A percentile compares a stretch with the other conserved stretches of the same genome.
Conservation (phyloP, 1,284 basidiomycete genomes). For the Ceratobasidium sp. region DNA sequence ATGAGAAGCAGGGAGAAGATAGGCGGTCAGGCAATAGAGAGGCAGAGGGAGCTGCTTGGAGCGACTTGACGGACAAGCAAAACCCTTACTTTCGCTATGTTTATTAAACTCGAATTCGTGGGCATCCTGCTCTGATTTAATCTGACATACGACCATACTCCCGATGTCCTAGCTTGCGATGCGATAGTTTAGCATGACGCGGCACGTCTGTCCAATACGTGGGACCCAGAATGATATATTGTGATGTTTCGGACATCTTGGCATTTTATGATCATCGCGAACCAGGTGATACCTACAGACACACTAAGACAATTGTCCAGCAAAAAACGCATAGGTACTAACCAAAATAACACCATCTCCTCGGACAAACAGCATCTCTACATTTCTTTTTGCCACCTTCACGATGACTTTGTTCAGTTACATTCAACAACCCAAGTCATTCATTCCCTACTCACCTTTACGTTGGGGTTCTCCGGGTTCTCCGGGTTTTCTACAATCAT, state of each 20-base stretch:
- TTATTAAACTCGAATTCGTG: conserved; percentile 43
- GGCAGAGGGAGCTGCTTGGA: conserved; percentile 37
- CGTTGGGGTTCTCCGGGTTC: conserved; percentile 50
- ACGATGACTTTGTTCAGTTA: too few species aligned
- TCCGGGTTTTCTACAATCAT: conserved; percentile 76
- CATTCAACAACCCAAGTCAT: too few species aligned
- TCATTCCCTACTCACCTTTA: conserved; percentile 17
- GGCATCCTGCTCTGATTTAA: neutral
- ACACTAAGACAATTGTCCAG: conserved; percentile 39
- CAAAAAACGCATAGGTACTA: conserved; percentile 49
- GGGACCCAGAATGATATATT: conserved; percentile 46
- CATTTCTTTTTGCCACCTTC: conserved; percentile 89
- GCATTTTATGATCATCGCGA: conserved; percentile 46
- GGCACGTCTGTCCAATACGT: too few species aligned
- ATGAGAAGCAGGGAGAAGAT: conserved; percentile 47
- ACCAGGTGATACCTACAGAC: conserved; percentile 66
- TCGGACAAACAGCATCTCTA: conserved; percentile 98
- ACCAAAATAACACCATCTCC: conserved; percentile 94
- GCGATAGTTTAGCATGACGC: too few species aligned
- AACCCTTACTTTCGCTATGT: conserved; percentile 46
- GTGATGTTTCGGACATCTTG: conserved; percentile 44
- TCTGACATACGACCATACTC: too few species aligned
- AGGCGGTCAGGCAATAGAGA: neutral
- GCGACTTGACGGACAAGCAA: conserved; percentile 47
- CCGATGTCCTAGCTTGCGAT: too few species aligned